Conservation (phyloP, 73 alveolate species). For the Tetrahymena borealis region DNA sequence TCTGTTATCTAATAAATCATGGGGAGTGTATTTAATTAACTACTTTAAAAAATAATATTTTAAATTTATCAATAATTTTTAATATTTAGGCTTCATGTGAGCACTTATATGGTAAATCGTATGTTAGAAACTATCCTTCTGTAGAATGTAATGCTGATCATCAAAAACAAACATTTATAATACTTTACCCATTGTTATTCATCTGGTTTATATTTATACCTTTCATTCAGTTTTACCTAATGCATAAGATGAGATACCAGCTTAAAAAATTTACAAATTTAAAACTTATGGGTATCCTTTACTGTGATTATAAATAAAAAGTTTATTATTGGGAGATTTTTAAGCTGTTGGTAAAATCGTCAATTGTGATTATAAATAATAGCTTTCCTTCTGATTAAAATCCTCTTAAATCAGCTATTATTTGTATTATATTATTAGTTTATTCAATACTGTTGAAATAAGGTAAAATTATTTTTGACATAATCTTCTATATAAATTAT, state of each 20-base stretch:
- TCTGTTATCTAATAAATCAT: neutral
- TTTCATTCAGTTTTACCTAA: neutral
- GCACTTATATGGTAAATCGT: no score
- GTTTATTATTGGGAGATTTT: neutral
- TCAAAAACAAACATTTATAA: no score
- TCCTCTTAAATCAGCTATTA: neutral
- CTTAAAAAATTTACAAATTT: neutral
- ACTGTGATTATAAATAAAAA: neutral
- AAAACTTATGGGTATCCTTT: neutral
- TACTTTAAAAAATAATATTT: neutral
- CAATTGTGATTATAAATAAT: neutral
- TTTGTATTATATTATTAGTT: neutral
- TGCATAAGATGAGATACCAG: neutral
- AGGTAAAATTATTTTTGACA: neutral
- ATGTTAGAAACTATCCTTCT: no score
- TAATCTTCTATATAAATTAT: neutral
- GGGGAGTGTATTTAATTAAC: neutral
- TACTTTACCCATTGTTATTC: neutral
- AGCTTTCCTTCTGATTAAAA: neutral
- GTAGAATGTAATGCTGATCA: no score
- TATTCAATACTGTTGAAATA: neutral
- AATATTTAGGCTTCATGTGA: neutral
- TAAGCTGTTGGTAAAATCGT: neutral
- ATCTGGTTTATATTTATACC: neutral
- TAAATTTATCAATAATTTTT: neutral